Percentiles rank a stretch among this genome's conserved stretches.
Conservation (phyloP, 1,284 basidiomycete genomes). For the Clitocybe nebularis region DNA sequence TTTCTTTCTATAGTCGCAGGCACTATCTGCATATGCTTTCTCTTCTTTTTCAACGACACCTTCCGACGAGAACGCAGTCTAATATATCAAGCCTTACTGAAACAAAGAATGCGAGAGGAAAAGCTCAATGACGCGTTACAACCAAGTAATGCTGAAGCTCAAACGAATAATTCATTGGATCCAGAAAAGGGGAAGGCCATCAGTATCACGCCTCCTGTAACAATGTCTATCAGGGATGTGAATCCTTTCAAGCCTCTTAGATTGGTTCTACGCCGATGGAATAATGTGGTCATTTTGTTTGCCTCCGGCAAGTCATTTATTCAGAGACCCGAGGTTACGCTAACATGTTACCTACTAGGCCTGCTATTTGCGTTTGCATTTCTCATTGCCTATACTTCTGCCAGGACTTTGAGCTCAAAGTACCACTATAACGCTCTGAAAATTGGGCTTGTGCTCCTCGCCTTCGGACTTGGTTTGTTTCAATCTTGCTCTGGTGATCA, state of each 20-base stretch:
- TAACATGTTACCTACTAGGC: slow-evolving; percentile 33
- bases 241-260: slow-evolving; percentile 67
- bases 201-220: slow-evolving; percentile 34
- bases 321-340: slow-evolving; percentile 1
- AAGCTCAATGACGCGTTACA: slow-evolving; percentile 2
- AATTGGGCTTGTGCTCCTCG: slow-evolving; percentile 73
- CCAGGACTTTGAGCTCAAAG: slow-evolving; percentile 57
- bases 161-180: background rate
- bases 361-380: slow-evolving; percentile 75
- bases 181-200: slow-evolving; percentile 7
- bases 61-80: slow-evolving; percentile 79
- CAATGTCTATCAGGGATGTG: slow-evolving; percentile 63
- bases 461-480: slow-evolving; percentile 64
- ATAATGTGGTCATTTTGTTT: slow-evolving; percentile 65
- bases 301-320: slow-evolving; percentile 55
- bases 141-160: background rate
- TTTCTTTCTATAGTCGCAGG: slow-evolving; percentile 69
- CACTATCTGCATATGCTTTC: slow-evolving; percentile 52
- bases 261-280: slow-evolving; percentile 53
- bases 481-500: background rate
- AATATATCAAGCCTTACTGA: slow-evolving; percentile 66
- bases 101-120: slow-evolving; percentile 24
- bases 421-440: slow-evolving; percentile 72
- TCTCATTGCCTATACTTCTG: slow-evolving; percentile 67
- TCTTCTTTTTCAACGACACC: slow-evolving; percentile 75